These are phyloP conservation scores for Lasiosphaeriaceae sp. DNA, from an alignment of 495 filamentous ascomycete genomes.

Conservation along the genomic window DNA sequence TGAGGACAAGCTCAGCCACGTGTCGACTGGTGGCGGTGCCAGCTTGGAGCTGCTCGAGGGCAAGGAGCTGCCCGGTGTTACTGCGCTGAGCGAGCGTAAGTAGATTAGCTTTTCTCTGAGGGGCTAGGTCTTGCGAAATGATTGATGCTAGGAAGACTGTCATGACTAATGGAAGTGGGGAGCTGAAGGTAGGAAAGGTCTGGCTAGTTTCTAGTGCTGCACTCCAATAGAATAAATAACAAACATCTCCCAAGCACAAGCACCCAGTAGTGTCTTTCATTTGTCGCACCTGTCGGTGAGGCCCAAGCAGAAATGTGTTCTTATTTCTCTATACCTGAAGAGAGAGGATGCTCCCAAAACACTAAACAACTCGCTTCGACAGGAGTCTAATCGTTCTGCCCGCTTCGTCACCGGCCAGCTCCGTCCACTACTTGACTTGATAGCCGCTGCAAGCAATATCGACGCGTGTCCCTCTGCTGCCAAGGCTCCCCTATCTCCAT, in stretches of 20 bases:
- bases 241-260: not conserved
- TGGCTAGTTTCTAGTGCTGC: slow-evolving; percentile 25
- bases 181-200: slow-evolving; percentile 13
- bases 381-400: too few relatives aligned
- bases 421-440: too few relatives aligned
- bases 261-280: not conserved
- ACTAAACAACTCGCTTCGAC: too few relatives aligned
- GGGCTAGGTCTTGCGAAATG: not conserved
- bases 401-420: too few relatives aligned
- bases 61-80: slow-evolving; percentile 92
- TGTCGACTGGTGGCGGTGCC: slow-evolving; percentile 94
- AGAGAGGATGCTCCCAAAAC: too few relatives aligned
- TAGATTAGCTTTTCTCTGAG: slow-evolving; percentile 8
- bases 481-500: too few relatives aligned
- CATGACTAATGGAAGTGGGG: slow-evolving; percentile 2
- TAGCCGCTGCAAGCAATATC: too few relatives aligned
- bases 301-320: not conserved
- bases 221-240: slow-evolving; percentile 8
- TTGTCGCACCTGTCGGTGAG: not conserved
- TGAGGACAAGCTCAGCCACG: slow-evolving; percentile 96
- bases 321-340: not conserved
- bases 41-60: slow-evolving; percentile 95
- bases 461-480: too few relatives aligned
- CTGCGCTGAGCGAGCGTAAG: slow-evolving; percentile 76
- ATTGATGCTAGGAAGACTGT: slow-evolving; percentile 1